A percentile compares a stretch with the other conserved stretches of the same genome.
Evolutionary conservation across 441 rosid species (phyloP).

Genomic region (Pelargonium myrrhifolium): DNA sequence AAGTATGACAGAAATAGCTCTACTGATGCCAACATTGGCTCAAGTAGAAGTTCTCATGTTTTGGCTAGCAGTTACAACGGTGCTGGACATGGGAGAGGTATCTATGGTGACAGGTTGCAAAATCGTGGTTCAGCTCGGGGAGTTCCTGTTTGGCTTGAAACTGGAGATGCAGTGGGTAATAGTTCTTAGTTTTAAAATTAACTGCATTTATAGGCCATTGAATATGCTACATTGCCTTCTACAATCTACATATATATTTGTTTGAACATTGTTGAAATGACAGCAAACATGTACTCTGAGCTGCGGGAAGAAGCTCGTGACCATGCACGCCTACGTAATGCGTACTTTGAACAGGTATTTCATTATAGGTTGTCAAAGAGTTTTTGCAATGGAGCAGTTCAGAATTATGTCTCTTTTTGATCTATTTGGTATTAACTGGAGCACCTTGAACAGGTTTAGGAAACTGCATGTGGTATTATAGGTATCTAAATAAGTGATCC

Average conservation of each 20-base stretch:
- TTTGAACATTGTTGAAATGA: constrained; percentile 45
- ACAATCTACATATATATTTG: constrained; percentile 23
- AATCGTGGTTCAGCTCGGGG: constrained; percentile 54
- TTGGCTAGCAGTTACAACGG: constrained; percentile 51
- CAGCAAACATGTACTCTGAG: constrained; percentile 79
- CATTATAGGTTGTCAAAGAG: constrained; percentile 9
- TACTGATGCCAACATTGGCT: constrained; percentile 58
- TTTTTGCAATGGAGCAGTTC: constrained; percentile 3
- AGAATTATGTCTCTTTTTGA: too few species aligned
- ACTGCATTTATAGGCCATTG: constrained; percentile 25
- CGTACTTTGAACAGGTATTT: constrained; percentile 79
- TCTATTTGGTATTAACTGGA: too few species aligned
- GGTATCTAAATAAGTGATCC: too few species aligned
- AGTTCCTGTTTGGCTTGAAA: constrained; percentile 90
- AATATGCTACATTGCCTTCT: constrained; percentile 23
- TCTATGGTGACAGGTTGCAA: constrained; percentile 56
- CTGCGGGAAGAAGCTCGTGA: constrained; percentile 91
- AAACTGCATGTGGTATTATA: too few species aligned
- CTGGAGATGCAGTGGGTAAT: constrained; percentile 97
- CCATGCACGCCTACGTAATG: constrained; percentile 81
- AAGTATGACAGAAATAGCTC: constrained; percentile 75
- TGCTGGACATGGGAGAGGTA: constrained; percentile 52
- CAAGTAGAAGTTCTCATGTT: constrained; percentile 68
- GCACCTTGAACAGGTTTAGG: too few species aligned
- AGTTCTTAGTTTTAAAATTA: constrained; percentile 28